Percentiles rank a stretch among this genome's conserved stretches.
Conservation (phyloP, 2,329 filamentous ascomycete genomes). For the Venturia oleaginea region DNA sequence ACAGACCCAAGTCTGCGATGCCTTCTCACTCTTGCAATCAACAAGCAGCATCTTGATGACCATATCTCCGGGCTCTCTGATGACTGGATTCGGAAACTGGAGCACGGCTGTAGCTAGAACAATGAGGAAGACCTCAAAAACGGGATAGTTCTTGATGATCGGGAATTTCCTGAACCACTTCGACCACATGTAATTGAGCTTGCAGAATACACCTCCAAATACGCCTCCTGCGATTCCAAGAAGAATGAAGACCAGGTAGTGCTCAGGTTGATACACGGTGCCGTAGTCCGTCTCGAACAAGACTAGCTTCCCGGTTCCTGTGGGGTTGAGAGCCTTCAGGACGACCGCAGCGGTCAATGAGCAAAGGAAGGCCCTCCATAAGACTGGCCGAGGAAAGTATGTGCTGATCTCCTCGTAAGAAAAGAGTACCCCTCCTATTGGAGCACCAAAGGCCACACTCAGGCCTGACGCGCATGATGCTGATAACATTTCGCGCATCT, state of each 20-base stretch:
- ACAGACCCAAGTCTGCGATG: conserved; percentile 40
- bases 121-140: conserved; percentile 43
- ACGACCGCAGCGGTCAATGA: conserved; percentile 47
- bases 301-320: conserved; percentile 50
- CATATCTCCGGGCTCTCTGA: conserved; percentile 45
- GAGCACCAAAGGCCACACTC: conserved; percentile 53
- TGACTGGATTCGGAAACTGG: conserved; percentile 49
- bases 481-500: conserved; percentile 49
- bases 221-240: conserved; percentile 49
- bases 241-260: conserved; percentile 49
- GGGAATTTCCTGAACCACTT: conserved; percentile 43
- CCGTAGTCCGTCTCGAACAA: conserved; percentile 53
- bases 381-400: conserved; percentile 50
- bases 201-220: conserved; percentile 51
- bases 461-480: conserved; percentile 50
- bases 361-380: conserved; percentile 52
- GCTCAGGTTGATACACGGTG: conserved; percentile 43
- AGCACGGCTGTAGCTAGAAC: conserved; percentile 44
- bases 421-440: conserved; percentile 53
- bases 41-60: conserved; percentile 49
- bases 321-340: conserved; percentile 50
- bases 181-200: conserved; percentile 48
- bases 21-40: conserved; percentile 34
- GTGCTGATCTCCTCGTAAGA: conserved; percentile 53
- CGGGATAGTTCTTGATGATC: conserved; percentile 46